A percentile compares a stretch with the other conserved stretches of the same genome.
phyloP scores from a whole-genome alignment of 108 stramenopile genomes.

The Pseudonitzschia multiseries region DNA sequence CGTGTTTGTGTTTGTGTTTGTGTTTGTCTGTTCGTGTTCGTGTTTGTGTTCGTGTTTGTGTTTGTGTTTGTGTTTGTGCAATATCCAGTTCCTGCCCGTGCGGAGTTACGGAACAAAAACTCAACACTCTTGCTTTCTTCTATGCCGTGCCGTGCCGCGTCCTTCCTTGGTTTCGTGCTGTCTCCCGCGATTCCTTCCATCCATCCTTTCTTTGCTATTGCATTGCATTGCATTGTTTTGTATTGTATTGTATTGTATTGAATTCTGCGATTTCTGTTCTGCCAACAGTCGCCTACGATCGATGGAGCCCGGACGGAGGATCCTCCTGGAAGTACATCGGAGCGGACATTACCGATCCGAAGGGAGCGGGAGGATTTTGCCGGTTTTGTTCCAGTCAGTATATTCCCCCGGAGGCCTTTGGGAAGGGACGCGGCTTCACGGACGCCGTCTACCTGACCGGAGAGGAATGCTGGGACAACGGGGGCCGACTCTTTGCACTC shows the following conservation, averaged over 20 bases:
- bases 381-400: slow-evolving; percentile 33
- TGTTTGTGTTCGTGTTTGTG: no score
- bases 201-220: no score
- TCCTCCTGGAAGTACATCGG: not conserved
- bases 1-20: not conserved
- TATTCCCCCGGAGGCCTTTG: slow-evolving; percentile 25
- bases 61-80: no score
- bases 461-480: slow-evolving; percentile 17
- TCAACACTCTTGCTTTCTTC: no score
- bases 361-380: slow-evolving; percentile 4
- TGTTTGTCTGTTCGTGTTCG: no score
- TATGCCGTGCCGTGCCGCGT: not conserved
- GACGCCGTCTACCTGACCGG: slow-evolving; percentile 36
- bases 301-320: not conserved
- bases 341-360: not conserved
- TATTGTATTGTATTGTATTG: no score
- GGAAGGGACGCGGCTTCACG: slow-evolving; percentile 25
- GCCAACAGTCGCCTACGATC: slow-evolving; percentile 3
- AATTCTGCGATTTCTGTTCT: no score
- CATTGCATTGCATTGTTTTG: no score
- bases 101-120: no score
- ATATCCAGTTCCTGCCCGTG: no score
- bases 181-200: not conserved
- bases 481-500: slow-evolving; percentile 27
- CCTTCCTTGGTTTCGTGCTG: no score